Conservation (phyloP, 495 filamentous ascomycete species). For the Lasiosphaeria ovina region DNA sequence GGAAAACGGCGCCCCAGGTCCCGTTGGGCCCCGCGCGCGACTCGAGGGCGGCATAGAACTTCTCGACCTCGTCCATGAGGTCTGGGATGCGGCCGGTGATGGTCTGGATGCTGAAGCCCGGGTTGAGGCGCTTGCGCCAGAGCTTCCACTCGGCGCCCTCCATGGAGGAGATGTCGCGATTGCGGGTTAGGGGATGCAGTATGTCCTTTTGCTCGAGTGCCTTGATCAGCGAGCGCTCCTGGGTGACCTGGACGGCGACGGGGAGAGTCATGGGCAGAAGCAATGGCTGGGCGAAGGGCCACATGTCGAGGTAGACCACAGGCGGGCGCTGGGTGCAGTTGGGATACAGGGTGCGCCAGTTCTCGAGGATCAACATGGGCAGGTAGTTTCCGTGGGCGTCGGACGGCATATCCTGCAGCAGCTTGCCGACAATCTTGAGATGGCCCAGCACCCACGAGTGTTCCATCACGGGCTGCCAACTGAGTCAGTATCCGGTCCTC, state of each 20-base stretch:
- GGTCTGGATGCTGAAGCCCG: conserved; percentile 35
- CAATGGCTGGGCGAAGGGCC: conserved; percentile 37
- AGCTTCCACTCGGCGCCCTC: conserved; percentile 36
- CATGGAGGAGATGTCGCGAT: conserved; percentile 28
- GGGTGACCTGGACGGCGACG: neutral
- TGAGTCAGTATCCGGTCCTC: neutral
- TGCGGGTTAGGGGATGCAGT: conserved; percentile 28
- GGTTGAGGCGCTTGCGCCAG: conserved; percentile 41
- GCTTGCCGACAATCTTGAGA: conserved; percentile 7
- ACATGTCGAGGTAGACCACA: conserved; percentile 45
- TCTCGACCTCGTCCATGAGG: conserved; percentile 26
- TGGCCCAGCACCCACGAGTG: conserved; percentile 12
- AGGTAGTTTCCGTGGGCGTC: conserved; percentile 13
- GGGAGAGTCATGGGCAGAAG: conserved; percentile 27
- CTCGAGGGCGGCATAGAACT: conserved; percentile 25
- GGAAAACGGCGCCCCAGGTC: conserved; percentile 27
- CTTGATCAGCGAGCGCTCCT: conserved; percentile 28
- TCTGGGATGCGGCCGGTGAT: conserved; percentile 33
- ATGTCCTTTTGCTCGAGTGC: conserved; percentile 18
- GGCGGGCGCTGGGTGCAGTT: conserved; percentile 23
- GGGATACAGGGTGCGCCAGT: conserved; percentile 30
- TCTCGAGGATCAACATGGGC: conserved; percentile 6
- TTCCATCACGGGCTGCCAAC: conserved; percentile 5
- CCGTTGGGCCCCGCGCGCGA: conserved; percentile 21
- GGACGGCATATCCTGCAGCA: conserved; percentile 1